These are phyloP conservation scores for Acacia concinna DNA, from an alignment of 331 rosid genomes.

Conservation along the genomic window DNA sequence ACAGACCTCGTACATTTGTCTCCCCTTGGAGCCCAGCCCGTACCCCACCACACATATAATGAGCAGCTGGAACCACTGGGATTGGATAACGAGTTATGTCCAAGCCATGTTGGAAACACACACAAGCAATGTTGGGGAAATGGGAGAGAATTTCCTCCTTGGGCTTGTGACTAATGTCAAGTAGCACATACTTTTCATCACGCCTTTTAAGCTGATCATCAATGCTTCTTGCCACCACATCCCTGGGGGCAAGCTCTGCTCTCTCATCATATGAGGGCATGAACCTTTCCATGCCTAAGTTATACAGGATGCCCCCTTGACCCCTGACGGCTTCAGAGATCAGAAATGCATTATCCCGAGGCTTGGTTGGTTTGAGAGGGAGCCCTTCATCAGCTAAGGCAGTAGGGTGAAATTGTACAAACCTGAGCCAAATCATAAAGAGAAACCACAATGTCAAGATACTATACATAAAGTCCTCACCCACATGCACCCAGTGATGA, in stretches of 20 bases:
- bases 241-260: constrained; percentile 97
- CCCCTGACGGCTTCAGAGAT: constrained; percentile 92
- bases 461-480: not conserved
- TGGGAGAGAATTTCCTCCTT: constrained; percentile 63
- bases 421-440: constrained; percentile 48
- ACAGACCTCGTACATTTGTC: constrained; percentile 81
- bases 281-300: constrained; percentile 82
- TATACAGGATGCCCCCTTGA: constrained; percentile 87
- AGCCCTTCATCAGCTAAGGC: constrained; percentile 97
- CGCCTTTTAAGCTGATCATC: constrained; percentile 93
- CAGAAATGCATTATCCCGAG: constrained; percentile 80
- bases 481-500: not conserved
- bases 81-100: constrained; percentile 82
- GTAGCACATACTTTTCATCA: constrained; percentile 71
- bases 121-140: constrained; percentile 82
- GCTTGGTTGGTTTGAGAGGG: constrained; percentile 53
- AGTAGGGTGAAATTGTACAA: constrained; percentile 96
- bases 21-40: constrained; percentile 91
- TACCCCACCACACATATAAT: constrained; percentile 97
- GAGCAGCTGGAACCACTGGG: constrained; percentile 96
- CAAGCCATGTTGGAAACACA: constrained; percentile 70
- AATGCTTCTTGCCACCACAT: constrained; percentile 93
- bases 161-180: constrained; percentile 89
- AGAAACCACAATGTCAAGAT: constrained; percentile 15
- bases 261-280: constrained; percentile 90